phyloP scores from a whole-genome alignment of 2,329 filamentous ascomycete genomes.

The Neurospora crassa region DNA sequence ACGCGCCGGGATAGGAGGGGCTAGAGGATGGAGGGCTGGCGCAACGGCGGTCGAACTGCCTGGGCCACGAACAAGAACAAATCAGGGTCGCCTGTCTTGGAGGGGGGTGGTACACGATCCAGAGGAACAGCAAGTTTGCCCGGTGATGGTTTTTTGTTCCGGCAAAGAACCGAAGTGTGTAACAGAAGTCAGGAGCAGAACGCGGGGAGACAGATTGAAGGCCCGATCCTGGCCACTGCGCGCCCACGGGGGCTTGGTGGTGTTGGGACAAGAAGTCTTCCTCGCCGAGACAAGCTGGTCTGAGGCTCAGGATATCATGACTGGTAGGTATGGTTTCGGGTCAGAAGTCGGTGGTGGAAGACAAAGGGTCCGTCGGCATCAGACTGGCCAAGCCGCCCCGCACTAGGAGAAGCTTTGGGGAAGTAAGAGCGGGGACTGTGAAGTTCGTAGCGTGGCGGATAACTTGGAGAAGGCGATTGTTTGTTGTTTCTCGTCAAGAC shows the following conservation, averaged over 20 bases:
- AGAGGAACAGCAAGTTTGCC: neutral
- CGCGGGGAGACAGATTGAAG: neutral
- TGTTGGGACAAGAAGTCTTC: conserved; percentile 13
- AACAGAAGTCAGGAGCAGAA: neutral
- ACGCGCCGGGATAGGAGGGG: conserved; percentile 8
- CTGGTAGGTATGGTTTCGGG: conserved; percentile 11
- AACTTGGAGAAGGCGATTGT: neutral
- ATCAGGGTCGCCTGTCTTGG: conserved; percentile 8
- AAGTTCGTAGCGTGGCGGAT: neutral
- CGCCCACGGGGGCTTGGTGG: conserved; percentile 9
- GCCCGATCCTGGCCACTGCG: conserved; percentile 3
- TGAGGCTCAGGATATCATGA: conserved; percentile 25
- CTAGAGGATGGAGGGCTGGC: conserved; percentile 6
- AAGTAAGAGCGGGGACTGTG: neutral
- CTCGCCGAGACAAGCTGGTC: conserved; percentile 23
- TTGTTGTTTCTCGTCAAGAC: neutral
- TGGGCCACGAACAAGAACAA: conserved; percentile 9
- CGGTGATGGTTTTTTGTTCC: neutral
- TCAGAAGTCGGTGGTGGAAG: conserved; percentile 9
- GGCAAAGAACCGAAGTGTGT: neutral
- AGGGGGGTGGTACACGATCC: neutral
- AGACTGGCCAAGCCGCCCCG: conserved; percentile 4
- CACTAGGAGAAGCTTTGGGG: neutral
- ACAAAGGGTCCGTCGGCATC: neutral
- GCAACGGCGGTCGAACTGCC: conserved; percentile 10